phyloP scores from a whole-genome alignment of 2,329 filamentous ascomycete genomes.

The Neonectria punicea region DNA sequence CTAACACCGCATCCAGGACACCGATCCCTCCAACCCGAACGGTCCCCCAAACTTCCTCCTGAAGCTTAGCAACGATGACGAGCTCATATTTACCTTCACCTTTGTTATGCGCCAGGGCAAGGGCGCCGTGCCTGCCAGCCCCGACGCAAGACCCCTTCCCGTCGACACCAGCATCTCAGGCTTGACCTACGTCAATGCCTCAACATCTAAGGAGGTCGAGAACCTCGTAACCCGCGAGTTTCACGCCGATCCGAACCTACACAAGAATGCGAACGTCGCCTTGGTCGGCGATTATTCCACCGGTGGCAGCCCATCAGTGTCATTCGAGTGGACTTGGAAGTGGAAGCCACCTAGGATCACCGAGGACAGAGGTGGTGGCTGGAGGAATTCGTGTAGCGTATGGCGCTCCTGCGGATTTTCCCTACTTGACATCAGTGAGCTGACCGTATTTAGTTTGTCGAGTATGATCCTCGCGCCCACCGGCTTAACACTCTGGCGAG shows the following conservation, averaged over 20 bases:
- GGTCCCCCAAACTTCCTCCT: slow-evolving; percentile 79
- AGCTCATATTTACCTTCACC: slow-evolving; percentile 91
- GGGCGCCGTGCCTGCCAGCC: slow-evolving; percentile 52
- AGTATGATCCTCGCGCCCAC: slow-evolving; percentile 95
- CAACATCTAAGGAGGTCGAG: slow-evolving; percentile 86
- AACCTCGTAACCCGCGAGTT: slow-evolving; percentile 96
- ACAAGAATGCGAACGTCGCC: slow-evolving; percentile 96
- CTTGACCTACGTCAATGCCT: slow-evolving; percentile 91
- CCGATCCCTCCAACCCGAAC: slow-evolving; percentile 66
- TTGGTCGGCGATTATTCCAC: slow-evolving; percentile 93
- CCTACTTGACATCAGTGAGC: slow-evolving; percentile 18
- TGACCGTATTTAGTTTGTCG: slow-evolving; percentile 76
- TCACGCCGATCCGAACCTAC: slow-evolving; percentile 94
- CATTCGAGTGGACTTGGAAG: slow-evolving; percentile 96
- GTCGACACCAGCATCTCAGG: slow-evolving; percentile 85
- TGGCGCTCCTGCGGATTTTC: slow-evolving; percentile 42
- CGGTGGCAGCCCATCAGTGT: slow-evolving; percentile 81
- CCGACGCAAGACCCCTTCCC: slow-evolving; percentile 58
- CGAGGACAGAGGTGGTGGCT: slow-evolving; percentile 89
- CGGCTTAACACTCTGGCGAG: slow-evolving; percentile 86
- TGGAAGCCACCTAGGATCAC: slow-evolving; percentile 88
- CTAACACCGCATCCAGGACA: slow-evolving; percentile 69
- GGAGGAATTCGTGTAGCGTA: slow-evolving; percentile 95
- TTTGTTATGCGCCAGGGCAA: slow-evolving; percentile 76
- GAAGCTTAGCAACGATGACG: slow-evolving; percentile 89